A percentile compares a stretch with the other conserved stretches of the same genome.
Conservation (phyloP, 2,329 filamentous ascomycete genomes). For the Fusarium sp. region DNA sequence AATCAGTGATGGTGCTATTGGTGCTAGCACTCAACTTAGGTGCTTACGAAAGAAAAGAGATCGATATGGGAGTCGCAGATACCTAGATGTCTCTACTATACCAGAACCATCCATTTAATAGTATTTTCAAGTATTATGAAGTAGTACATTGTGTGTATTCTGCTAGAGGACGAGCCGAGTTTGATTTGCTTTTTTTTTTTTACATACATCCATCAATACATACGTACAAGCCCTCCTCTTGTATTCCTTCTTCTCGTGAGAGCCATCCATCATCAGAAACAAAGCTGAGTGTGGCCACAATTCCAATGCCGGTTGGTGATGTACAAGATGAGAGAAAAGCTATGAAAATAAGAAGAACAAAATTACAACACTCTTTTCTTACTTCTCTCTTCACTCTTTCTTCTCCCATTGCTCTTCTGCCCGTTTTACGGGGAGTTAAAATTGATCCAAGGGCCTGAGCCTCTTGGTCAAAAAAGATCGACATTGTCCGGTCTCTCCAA, state of each 20-base stretch:
- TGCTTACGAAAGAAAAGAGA: background rate
- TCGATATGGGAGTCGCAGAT: background rate
- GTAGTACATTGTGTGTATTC: conserved; percentile 46
- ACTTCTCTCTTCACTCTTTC: conserved; percentile 24
- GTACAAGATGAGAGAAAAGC: conserved; percentile 45
- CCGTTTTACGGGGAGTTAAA: conserved; percentile 25
- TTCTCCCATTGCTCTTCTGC: conserved; percentile 4
- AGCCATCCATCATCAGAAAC: conserved; percentile 35
- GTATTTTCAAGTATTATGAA: conserved; percentile 7
- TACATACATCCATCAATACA: conserved; percentile 32
- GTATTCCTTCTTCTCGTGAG: conserved; percentile 34
- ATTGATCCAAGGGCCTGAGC: conserved; percentile 30
- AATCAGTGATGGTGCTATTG: background rate
- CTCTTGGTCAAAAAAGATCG: conserved; percentile 27
- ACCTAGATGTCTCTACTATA: background rate
- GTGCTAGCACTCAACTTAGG: background rate
- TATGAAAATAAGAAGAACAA: conserved; percentile 30
- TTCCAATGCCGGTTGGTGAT: conserved; percentile 46
- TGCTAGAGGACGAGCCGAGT: conserved; percentile 48
- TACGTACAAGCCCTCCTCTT: conserved; percentile 45
- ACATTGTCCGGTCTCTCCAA: conserved; percentile 33
- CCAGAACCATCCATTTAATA: background rate
- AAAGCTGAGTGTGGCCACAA: conserved; percentile 40
- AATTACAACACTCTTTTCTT: conserved; percentile 43
- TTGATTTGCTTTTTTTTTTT: conserved; percentile 43